Evolutionary conservation across 495 filamentous ascomycete species (phyloP).

Genomic region (Penicillium silybi): DNA sequence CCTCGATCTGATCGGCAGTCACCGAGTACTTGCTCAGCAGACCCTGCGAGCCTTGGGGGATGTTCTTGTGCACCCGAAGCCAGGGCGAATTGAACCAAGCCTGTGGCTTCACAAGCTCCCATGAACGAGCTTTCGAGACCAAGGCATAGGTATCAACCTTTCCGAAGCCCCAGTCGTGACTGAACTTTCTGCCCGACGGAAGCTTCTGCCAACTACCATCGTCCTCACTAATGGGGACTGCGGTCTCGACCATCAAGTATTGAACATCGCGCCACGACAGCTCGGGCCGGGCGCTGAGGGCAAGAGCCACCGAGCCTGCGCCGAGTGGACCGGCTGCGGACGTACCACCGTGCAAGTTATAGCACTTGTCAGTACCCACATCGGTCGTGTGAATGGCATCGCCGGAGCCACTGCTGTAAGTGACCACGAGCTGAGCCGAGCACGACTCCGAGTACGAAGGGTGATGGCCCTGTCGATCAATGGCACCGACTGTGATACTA

Average conservation of each 20-base stretch:
- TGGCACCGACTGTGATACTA: conserved; percentile 92
- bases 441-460: conserved; percentile 94
- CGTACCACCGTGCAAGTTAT: conserved; percentile 80
- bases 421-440: conserved; percentile 90
- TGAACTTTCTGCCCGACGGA: conserved; percentile 76
- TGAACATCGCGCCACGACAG: conserved; percentile 94
- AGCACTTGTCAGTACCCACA: conserved; percentile 79
- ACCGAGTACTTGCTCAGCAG: conserved; percentile 74
- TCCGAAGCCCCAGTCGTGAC: conserved; percentile 92
- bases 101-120: conserved; percentile 91
- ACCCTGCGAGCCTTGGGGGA: conserved; percentile 83
- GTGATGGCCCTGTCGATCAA: conserved; percentile 80
- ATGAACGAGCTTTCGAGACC: conserved; percentile 80
- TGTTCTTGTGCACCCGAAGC: conserved; percentile 78
- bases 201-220: conserved; percentile 78
- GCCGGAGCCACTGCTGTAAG: conserved; percentile 86
- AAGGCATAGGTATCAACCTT: conserved; percentile 86
- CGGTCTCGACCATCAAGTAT: conserved; percentile 80
- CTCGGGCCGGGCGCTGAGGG: conserved; percentile 77
- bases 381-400: conserved; percentile 96
- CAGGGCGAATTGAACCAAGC: conserved; percentile 92
- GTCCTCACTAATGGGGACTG: conserved; percentile 72
- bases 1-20: conserved; percentile 66
- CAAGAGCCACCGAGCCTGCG: conserved; percentile 91
- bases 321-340: conserved; percentile 92